These are phyloP conservation scores for Chamaecrista fasciculata DNA, from an alignment of 306 rosid species.

Conservation along the genomic window DNA sequence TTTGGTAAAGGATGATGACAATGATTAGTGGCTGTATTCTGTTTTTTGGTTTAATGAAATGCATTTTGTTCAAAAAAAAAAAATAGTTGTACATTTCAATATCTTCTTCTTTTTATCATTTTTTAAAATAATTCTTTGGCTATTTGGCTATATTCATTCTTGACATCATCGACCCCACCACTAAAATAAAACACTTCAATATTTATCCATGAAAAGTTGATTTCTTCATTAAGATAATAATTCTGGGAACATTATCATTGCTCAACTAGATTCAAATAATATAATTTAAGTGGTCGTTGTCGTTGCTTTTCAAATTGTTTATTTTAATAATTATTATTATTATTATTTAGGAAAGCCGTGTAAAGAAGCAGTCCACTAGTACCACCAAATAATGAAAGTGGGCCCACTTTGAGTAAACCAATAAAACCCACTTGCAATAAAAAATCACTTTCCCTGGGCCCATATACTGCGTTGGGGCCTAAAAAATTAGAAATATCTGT, in stretches of 20 bases:
- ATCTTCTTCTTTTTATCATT: no score
- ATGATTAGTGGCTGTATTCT: no score
- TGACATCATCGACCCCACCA: no score
- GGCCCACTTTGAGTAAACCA: not conserved
- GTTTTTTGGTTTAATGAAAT: no score
- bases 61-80: no score
- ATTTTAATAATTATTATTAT: not conserved
- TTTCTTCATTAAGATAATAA: not conserved
- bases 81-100: no score
- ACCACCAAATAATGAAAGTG: not conserved
- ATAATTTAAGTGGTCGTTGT: not conserved
- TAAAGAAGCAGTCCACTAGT: not conserved
- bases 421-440: not conserved
- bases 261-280: not conserved
- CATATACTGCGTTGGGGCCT: not conserved
- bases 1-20: no score
- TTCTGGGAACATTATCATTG: not conserved
- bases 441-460: not conserved
- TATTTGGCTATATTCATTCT: no score
- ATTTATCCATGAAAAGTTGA: not conserved
- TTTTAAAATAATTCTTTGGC: no score
- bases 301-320: no score
- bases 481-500: not conserved
- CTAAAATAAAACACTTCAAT: not conserved
- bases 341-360: not conserved